A percentile compares a stretch with the other conserved stretches of the same genome.
These are phyloP conservation scores for Hypoxylon sp. DNA, from an alignment of 2,329 filamentous ascomycete species.

Conservation along the genomic window DNA sequence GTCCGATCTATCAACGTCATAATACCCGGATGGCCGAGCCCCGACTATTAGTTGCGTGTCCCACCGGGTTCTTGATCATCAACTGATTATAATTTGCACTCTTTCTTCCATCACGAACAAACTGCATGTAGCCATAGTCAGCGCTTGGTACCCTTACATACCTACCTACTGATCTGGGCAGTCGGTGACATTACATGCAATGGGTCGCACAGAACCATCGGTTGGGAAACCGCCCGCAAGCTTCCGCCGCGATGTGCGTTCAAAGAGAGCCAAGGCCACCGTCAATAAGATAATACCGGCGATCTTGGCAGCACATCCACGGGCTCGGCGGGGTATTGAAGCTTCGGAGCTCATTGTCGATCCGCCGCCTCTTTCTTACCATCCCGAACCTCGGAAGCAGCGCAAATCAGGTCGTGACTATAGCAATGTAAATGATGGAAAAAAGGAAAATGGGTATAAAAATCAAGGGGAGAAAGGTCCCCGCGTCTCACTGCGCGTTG, in stretches of 20 bases:
- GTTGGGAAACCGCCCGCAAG: conserved; percentile 50
- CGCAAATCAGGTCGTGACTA: neutral
- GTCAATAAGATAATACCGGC: conserved; percentile 72
- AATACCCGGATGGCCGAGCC: conserved; percentile 19
- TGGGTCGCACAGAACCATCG: conserved; percentile 54
- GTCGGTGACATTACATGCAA: conserved; percentile 20
- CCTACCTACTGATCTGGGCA: neutral
- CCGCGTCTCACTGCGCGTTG: conserved; percentile 62
- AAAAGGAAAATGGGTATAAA: neutral
- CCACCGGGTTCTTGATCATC: conserved; percentile 11
- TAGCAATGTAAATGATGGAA: neutral
- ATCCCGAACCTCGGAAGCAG: neutral
- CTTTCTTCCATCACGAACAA: neutral
- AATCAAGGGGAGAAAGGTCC: conserved; percentile 39
- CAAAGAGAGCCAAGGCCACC: conserved; percentile 69
- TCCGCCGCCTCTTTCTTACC: conserved; percentile 37
- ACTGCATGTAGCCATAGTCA: neutral
- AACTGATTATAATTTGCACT: neutral
- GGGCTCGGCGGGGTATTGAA: conserved; percentile 69
- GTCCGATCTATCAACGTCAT: conserved; percentile 9
- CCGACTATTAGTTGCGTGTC: neutral
- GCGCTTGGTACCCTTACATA: neutral
- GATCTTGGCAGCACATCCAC: conserved; percentile 66
- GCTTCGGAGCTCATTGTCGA: conserved; percentile 64
- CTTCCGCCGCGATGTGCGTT: conserved; percentile 57